These are phyloP conservation scores for Globisporangium cederbergense DNA, from an alignment of 352 stramenopile genomes.

Conservation along the genomic window DNA sequence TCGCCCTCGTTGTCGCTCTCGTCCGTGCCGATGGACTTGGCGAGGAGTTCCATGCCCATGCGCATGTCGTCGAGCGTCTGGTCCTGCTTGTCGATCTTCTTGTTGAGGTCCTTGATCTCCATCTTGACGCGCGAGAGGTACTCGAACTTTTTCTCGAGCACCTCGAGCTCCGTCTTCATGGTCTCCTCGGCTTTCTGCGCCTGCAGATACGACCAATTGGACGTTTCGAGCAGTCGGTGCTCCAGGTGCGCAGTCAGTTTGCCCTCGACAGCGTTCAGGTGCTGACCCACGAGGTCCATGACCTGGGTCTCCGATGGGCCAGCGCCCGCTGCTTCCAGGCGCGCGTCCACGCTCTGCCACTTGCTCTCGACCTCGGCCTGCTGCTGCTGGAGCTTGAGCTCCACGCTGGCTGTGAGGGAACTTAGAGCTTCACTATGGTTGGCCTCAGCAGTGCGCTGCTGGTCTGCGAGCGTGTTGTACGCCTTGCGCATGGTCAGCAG, in stretches of 20 bases:
- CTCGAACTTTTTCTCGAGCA: constrained; percentile 71
- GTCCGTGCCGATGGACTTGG: constrained; percentile 60
- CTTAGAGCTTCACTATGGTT: background rate
- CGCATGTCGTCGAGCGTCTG: constrained; percentile 59
- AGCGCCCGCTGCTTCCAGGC: constrained; percentile 14
- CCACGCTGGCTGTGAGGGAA: constrained; percentile 5
- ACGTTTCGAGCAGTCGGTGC: constrained; percentile 26
- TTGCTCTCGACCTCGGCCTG: constrained; percentile 13
- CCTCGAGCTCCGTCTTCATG: constrained; percentile 42
- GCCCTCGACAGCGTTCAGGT: constrained; percentile 26
- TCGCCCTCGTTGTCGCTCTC: constrained; percentile 52
- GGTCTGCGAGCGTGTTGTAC: constrained; percentile 11
- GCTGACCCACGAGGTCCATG: constrained; percentile 19
- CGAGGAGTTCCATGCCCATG: constrained; percentile 51
- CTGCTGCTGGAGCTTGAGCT: constrained; percentile 20
- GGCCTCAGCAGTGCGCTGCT: constrained; percentile 14
- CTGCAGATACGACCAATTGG: constrained; percentile 25
- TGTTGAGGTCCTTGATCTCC: constrained; percentile 66
- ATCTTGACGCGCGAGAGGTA: constrained; percentile 69
- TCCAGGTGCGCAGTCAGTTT: constrained; percentile 30
- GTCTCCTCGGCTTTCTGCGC: constrained; percentile 39
- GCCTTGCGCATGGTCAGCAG: constrained; percentile 24
- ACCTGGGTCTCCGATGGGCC: constrained; percentile 24
- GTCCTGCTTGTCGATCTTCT: constrained; percentile 56
- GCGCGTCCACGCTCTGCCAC: constrained; percentile 2